Evolutionary conservation across 495 filamentous ascomycete genomes (phyloP), one percentile per base, ranked within the genome.

Genomic region (Amniculicola lignicola): DNA sequence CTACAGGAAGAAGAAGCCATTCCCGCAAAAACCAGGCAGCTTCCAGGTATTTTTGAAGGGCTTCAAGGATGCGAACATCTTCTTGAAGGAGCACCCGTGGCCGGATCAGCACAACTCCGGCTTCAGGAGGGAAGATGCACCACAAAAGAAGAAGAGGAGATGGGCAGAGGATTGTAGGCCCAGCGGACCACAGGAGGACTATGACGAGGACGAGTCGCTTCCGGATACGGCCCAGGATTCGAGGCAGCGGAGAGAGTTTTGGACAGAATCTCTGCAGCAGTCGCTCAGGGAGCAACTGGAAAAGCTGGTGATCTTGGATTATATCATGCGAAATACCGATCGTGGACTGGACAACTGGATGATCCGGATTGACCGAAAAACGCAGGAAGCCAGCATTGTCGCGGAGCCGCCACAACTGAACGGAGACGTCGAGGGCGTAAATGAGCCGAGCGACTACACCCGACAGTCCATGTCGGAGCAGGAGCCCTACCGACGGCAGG

Each of bases 291-390:
- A 96, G 65, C 87, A 96, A 71, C 76, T 99, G 29, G 93, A 99
- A 71, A 99, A 97, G 71, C 76, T 99, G 10, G 93, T 99, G 11
- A 94, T 99, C 62, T 68, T 99, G 64, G 93, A 99, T 71, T 99
- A 99, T 62, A 95, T 99, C 44, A 99, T 99, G 93, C 83, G 93
- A 19, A 99, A 99, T 66, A 99, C 93, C 2, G 93, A 99, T 68
- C 80, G 93, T 71, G 93, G 93, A 10, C 74, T 96, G 55, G 93
- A 99, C 69, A 99, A 99, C 56, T 99, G 93, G 93, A 99, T 99
- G 93, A 89, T 99, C 62, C 92, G 87, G 65, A 88, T 99, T 21
- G 90, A 97, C 67, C 88, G 81, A 80, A 78, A 87, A 40, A 84
- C 78, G 19, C 80, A 93, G 62, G 77, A 87, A 65, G 92, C 90